These are phyloP conservation scores for Raffaelea ambrosiae DNA, from an alignment of 2,329 filamentous ascomycete genomes.

Conservation along the genomic window DNA sequence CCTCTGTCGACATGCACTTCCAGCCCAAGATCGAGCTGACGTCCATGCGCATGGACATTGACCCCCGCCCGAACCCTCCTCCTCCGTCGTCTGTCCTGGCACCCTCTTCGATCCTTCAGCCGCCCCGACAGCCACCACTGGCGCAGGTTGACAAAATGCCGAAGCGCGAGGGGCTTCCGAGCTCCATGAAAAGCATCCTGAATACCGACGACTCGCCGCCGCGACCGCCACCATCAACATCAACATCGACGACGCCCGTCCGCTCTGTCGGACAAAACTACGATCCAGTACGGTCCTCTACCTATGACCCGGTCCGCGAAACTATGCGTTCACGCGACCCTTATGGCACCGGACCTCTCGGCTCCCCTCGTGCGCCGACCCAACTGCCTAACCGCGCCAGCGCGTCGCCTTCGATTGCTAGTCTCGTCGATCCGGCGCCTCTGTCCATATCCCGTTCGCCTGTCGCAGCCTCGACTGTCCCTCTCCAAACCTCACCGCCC, in stretches of 20 bases:
- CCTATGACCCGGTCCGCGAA: conserved; percentile 55
- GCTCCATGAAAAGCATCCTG: conserved; percentile 47
- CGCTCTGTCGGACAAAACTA: conserved; percentile 74
- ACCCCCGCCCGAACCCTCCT: conserved; percentile 18
- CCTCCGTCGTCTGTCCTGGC: conserved; percentile 9
- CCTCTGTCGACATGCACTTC: conserved; percentile 6
- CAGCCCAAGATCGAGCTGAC: conserved; percentile 26
- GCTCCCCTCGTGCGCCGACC: conserved; percentile 40
- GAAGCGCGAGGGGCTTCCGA: conserved; percentile 40
- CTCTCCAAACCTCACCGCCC: conserved; percentile 27
- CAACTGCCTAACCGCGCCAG: conserved; percentile 61
- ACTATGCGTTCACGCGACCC: conserved; percentile 49
- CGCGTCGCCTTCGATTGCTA: conserved; percentile 84
- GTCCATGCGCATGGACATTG: conserved; percentile 25
- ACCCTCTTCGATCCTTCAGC: conserved; percentile 19
- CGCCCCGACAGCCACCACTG: conserved; percentile 9
- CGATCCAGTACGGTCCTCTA: conserved; percentile 77
- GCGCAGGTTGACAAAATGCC: conserved; percentile 32
- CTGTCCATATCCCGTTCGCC: conserved; percentile 19
- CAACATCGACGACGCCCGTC: conserved; percentile 30
- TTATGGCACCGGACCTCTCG: conserved; percentile 34
- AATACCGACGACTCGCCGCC: conserved; percentile 42
- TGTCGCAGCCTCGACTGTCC: conserved; percentile 15
- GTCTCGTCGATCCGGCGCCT: conserved; percentile 67
- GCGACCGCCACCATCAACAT: conserved; percentile 23